Evolutionary conservation across 768 basidiomycete species (phyloP).

Genomic region (Agrocybe chaxingu): DNA sequence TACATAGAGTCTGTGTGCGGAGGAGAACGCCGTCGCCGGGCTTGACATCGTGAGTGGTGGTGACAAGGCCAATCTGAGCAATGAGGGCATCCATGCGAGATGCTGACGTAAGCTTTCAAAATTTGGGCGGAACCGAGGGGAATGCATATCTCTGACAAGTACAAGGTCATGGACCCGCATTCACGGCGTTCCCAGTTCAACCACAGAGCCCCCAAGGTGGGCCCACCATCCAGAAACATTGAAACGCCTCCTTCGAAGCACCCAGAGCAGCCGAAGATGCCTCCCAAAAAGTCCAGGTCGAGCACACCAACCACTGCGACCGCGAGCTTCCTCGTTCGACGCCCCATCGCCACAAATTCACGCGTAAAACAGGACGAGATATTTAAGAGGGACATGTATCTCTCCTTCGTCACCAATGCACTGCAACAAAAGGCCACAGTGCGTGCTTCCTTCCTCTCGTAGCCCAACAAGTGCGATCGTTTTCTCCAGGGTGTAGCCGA

Average conservation of each 20-base stretch:
- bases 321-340: conserved; percentile 21
- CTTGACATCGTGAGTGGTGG: conserved; percentile 44
- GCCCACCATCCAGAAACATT: conserved; percentile 45
- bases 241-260: conserved; percentile 33
- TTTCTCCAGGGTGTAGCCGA: conserved; percentile 58
- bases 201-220: conserved; percentile 64
- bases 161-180: conserved; percentile 66
- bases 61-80: conserved; percentile 4
- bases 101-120: conserved; percentile 23
- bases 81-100: conserved; percentile 1
- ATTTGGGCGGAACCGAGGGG: conserved; percentile 12
- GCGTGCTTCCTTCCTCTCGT: conserved; percentile 21
- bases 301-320: conserved; percentile 32
- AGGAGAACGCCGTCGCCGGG: conserved; percentile 54
- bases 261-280: conserved; percentile 20
- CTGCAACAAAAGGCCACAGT: conserved; percentile 72
- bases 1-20: conserved; percentile 79
- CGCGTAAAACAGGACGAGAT: conserved; percentile 75
- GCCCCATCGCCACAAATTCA: conserved; percentile 79
- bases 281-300: conserved; percentile 35
- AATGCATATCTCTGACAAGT: conserved; percentile 11
- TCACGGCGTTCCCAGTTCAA: conserved; percentile 76
- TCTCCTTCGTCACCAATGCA: conserved; percentile 80
- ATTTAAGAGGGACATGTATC: conserved; percentile 78
- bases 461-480: conserved; percentile 4